Base-by-base conservation (phyloP, 2,329 filamentous ascomycete species). In the Diaporthe nobilis region DNA sequence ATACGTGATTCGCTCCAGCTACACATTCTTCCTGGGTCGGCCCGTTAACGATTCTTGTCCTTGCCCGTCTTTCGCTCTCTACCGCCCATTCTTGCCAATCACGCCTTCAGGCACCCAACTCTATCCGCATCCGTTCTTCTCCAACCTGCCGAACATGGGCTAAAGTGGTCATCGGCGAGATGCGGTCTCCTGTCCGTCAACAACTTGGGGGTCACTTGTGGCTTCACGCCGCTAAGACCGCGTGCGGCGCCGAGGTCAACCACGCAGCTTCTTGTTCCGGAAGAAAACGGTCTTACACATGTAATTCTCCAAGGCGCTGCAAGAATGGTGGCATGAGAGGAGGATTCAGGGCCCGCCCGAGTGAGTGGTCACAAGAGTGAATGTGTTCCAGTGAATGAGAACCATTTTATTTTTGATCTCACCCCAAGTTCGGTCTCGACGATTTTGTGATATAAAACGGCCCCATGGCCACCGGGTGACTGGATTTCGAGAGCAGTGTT, bases 31-130 rank as follows among this genome's bases (percentile, higher is more conserved):
- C 34, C 47, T 65, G 71, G 71, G 58, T 73, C 71, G 71, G 71
- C 34, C 71, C 71, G 71, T 73, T 73, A 73, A 65, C 47, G 58
- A 65, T 44, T 42, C 47, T 73, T 55, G 58, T 63, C 71, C 49
- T 55, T 57, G n/a, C 34, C 39, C 7, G 39, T 42, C 25, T 49
- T 28, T n/a, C 53, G 44, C 49, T 34, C n/a, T 47, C 37, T 44
- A 39, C 58, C 37, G 51, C 58, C 37, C 34, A 12, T 55, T 68
- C 49, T 70, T 70, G 49, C 65, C 58, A 73, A 73, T 73, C 34
- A 65, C 25, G 42, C 47, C 51, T 47, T 17, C 47, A 34, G 47
- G 37, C 58, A 55, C 34, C 57, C 58, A 57, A 51, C 20, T 65
- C 61, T 37, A 44, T 47, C 51, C 57, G 6, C n/a, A 22, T 12